Base-by-base conservation (phyloP, 108 stramenopile species). In the Cyclotella atomus region DNA sequence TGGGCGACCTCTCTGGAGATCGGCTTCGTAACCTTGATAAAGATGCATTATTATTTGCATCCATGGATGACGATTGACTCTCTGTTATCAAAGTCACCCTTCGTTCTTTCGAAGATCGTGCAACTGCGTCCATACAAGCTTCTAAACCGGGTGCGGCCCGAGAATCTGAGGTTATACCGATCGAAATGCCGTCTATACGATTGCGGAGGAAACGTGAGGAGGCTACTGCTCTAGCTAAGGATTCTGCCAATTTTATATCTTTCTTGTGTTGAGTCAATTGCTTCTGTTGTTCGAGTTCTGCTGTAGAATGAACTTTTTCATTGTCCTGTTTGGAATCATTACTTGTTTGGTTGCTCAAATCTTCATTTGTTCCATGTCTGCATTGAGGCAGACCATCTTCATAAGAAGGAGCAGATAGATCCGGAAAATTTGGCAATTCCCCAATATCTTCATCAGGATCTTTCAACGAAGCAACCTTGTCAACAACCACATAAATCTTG, bases 131-230 rank as follows among this genome's bases (percentile, higher is more conserved):
- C 73, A 83, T 68, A 55, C 90, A 91, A 8, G 79, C 76, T 55
- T 91, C 90, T 10, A 91, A 43, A 21, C 87, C 90, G 9, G 90
- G 90, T 27, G 90, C 84, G 1, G 87, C 82, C 2, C 84, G 84
- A 29, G 54, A 45, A 68, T 87, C 82, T 38, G 86, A 68, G 12
- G 86, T 54, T 15, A 87, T 20, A 12, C 86, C 85, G 1, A 91
- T 70, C 10, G 87, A 79, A 19, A 88, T 67, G 6, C 88, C 90
- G 44, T 89, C 75, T 25, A 83, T 64, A 4, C 68, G 30, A 19
- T 49, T 45, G n/a, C 88, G 82, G 9, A 89, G 68, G 9, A 65
- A 46, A 16, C 57, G 33, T 59, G 83, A 75, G 3, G 79, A 57
- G 5, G 87, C 77, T 21, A 80, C 71, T 7, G 75, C 74, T 23